Evolutionary conservation across 148 eudicot genomes (phyloP).

Genomic region (Camellia sinensis): DNA sequence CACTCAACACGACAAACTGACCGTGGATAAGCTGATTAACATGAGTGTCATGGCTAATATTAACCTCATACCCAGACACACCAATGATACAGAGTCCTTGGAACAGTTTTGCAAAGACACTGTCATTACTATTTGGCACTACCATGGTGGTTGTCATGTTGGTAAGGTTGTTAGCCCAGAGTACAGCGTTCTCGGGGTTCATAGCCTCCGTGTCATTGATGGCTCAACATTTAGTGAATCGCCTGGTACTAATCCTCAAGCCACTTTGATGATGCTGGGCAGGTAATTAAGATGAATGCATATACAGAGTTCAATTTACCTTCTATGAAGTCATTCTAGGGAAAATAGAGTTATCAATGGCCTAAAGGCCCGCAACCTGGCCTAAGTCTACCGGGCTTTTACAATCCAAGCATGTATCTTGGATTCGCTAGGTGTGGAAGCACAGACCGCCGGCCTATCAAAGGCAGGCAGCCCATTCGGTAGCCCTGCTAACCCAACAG

Average conservation of each 20-base stretch:
- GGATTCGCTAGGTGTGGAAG: too few species aligned
- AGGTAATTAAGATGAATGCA: slow-evolving; percentile 36
- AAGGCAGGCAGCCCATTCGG: too few species aligned
- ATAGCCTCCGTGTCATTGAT: slow-evolving; percentile 70
- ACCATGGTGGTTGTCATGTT: slow-evolving; percentile 94
- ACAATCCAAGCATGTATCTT: too few species aligned
- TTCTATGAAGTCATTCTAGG: too few species aligned
- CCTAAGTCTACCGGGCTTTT: too few species aligned
- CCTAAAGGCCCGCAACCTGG: too few species aligned
- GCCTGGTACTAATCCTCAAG: slow-evolving; percentile 99
- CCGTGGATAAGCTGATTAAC: slow-evolving; percentile 53
- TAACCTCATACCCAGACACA: slow-evolving; percentile 73
- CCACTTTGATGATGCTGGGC: slow-evolving; percentile 98
- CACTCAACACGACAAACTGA: slow-evolving; percentile 35
- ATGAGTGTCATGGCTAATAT: slow-evolving; percentile 73
- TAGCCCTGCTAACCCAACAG: too few species aligned
- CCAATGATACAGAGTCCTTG: slow-evolving; percentile 58
- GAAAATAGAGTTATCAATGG: too few species aligned
- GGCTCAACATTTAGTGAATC: slow-evolving; percentile 71
- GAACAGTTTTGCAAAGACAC: slow-evolving; percentile 91
- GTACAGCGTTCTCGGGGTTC: slow-evolving; percentile 59
- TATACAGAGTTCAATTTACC: too few species aligned
- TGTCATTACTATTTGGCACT: slow-evolving; percentile 91
- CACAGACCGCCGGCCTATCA: too few species aligned
- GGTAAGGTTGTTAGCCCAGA: slow-evolving; percentile 66